Evolutionary conservation across 331 rosid species (phyloP), one percentile per base, ranked within the genome.

Genomic region (Saraca asoca): DNA sequence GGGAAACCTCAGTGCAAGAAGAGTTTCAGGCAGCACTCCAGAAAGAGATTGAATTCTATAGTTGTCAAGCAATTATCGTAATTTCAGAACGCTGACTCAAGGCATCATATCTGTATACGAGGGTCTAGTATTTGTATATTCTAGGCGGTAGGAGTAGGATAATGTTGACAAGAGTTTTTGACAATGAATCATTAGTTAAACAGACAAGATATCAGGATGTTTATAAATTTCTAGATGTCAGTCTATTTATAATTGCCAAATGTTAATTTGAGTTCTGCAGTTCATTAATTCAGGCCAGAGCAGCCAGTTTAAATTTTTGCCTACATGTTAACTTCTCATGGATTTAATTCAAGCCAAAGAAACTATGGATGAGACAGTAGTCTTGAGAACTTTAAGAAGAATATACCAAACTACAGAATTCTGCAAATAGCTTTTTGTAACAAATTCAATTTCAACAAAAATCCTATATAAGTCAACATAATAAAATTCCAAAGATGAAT

Each of bases 1-100:
- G 0, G 95, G 95, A 63, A 92, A 78, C 75, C 89, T 92, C 49
- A 80, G 93, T 63, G 64, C 83, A 3, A 83, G 95, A 74, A 90
- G 98, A 74, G 66, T 62, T 7, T 71, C 90, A 0, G 86, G 89
- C 12, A 84, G 81, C 14, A 91, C 95, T 70, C 96, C 96, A 13
- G 98, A 89, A 69, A 75, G 96, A 51, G 87, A 89, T 58, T 85
- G 72, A 87, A 46, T 48, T 43, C 35, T 61, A 9, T 46, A 60
- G 12, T 52, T 77, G 17, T 51, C 13, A 72, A 48, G 52, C 48
- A 24, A 24, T 24, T 3, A 24, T 24, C 31, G 31, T 19, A 31
- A 24, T 46, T 61, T 39, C 45, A n/a, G n/a, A n/a, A n/a, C n/a
- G n/a, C n/a, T n/a, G n/a, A n/a, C n/a, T n/a, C n/a, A n/a, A n/a